Evolutionary conservation across 208 protist genomes (phyloP), one percentile per base, ranked within the genome.

Genomic region (Zelonia costaricensis): DNA sequence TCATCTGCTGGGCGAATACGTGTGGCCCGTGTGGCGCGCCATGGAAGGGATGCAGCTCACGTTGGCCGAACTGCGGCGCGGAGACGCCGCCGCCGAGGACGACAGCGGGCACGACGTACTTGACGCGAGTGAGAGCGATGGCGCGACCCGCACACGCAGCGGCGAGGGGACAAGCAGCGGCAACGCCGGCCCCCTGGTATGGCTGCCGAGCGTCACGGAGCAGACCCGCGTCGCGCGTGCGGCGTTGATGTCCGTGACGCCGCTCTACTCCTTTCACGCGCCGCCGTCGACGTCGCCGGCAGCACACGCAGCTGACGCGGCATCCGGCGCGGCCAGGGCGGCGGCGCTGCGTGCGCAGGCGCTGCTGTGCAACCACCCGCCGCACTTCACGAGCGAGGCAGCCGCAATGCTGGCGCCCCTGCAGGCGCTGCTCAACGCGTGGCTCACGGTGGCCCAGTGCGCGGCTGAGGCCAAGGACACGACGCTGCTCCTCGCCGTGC

Each of bases 401-500:
- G 65, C 47, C 1, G 61, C 69, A 31, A 47, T 66, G 3, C 51
- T 76, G 22, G 74, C 67, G 2, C 68, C 63, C 13, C 47, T 88
- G 49, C 65, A 62, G 16, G 75, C 76, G 12, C 59, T 80, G 23
- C 56, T 75, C 12, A 45, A 69, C 23, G 48, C 81, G 30, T 78
- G 78, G 47, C 48, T 85, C 40, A 39, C 69, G 28, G 43, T 91
- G 35, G 70, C 78, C 3, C 68, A 82, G 43, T 85, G 78, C 57
- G 80, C 75, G 8, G 74, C 74, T 9, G 76, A 80, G 59, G 69
- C 76, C 4, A 85, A 88, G 65, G 78, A 88, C 27, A 42, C 57
- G 15, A 58, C 65, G 15, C 46, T 91, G 15, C 68, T 84, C 20
- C 52, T 57, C 22, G 55, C 73, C 3, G 77, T n/a, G n/a, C n/a